A percentile compares a stretch with the other conserved stretches of the same genome.
Conservation (phyloP, 345 rosid species). For the Erucastrum elatum region DNA sequence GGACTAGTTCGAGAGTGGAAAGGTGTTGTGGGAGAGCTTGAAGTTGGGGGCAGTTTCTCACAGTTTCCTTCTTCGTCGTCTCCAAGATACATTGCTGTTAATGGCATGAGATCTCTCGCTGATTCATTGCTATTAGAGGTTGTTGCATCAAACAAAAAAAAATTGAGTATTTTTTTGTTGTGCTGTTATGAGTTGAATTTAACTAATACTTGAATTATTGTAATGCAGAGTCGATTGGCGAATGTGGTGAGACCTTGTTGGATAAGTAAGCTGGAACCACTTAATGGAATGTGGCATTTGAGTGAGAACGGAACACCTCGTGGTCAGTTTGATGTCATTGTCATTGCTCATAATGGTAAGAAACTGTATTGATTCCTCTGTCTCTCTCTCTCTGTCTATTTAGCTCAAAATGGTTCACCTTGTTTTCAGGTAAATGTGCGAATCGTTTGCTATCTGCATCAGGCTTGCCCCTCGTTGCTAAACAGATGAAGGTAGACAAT, state of each 20-base stretch:
- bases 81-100: slow-evolving; percentile 69
- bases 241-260: slow-evolving; percentile 90
- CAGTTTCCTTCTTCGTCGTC: slow-evolving; percentile 55
- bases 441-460: slow-evolving; percentile 86
- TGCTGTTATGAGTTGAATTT: background rate
- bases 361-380: background rate
- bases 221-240: slow-evolving; percentile 68
- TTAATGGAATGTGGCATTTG: slow-evolving; percentile 90
- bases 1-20: slow-evolving; percentile 73
- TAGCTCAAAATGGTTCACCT: too few relatives aligned
- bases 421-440: slow-evolving; percentile 94
- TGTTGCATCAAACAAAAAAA: background rate
- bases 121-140: slow-evolving; percentile 76
- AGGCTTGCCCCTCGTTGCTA: slow-evolving; percentile 80
- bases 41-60: slow-evolving; percentile 66
- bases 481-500: slow-evolving; percentile 85
- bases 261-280: slow-evolving; percentile 82
- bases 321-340: slow-evolving; percentile 75
- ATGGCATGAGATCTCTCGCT: slow-evolving; percentile 87
- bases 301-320: slow-evolving; percentile 78
- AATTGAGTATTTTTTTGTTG: background rate
- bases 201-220: background rate
- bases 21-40: slow-evolving; percentile 76
- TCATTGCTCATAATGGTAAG: slow-evolving; percentile 95
- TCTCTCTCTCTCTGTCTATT: too few relatives aligned